Percentiles rank a stretch among this genome's conserved stretches.
Conservation (phyloP, 257 asterid species). For the Nicotiana paniculata region DNA sequence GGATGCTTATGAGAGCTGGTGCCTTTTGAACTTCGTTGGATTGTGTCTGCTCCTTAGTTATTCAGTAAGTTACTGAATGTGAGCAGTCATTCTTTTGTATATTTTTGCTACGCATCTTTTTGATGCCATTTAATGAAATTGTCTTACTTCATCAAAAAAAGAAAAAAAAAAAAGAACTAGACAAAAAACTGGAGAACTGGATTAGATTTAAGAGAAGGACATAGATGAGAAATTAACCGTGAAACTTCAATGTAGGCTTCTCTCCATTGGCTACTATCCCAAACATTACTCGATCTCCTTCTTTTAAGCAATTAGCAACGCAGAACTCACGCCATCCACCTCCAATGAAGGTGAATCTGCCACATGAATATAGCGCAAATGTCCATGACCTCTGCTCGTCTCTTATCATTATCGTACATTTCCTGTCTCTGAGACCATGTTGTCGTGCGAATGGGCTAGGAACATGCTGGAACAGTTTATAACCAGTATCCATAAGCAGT, state of each 20-base stretch:
- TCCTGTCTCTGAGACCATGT: neutral
- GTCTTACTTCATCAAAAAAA: too few species aligned
- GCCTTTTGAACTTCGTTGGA: too few species aligned
- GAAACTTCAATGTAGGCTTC: neutral
- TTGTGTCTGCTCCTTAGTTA: too few species aligned
- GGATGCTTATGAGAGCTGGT: too few species aligned
- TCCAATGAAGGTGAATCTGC: neutral
- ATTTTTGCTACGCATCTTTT: too few species aligned
- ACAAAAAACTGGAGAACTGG: neutral
- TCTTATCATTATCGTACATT: neutral
- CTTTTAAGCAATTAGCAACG: neutral
- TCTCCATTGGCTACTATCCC: neutral
- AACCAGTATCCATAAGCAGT: neutral
- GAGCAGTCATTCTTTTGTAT: too few species aligned
- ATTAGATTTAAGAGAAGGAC: neutral
- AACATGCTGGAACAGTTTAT: neutral
- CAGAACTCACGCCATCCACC: neutral
- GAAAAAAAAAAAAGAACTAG: too few species aligned
- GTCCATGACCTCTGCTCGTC: neutral
- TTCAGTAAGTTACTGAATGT: too few species aligned
- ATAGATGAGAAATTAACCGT: neutral
- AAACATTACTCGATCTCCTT: neutral
- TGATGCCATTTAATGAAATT: too few species aligned
- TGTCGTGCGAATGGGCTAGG: neutral
- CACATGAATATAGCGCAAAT: neutral